These are phyloP conservation scores for Tetragonia tetragonoides DNA, from an alignment of 148 eudicot species.

Conservation along the genomic window DNA sequence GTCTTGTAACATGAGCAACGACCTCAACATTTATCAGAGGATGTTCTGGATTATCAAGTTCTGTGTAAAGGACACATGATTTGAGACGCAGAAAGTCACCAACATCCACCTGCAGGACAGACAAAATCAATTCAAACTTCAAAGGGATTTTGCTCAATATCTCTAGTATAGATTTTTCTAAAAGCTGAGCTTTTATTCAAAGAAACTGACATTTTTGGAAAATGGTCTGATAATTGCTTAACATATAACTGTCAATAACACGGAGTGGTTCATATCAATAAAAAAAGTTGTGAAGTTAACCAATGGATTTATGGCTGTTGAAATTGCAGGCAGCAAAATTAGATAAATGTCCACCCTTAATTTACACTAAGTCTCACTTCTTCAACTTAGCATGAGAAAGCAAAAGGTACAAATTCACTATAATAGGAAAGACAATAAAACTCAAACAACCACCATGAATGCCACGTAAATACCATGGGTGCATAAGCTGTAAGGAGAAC, in stretches of 20 bases:
- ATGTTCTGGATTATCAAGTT: constrained; percentile 61
- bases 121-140: constrained; percentile 9
- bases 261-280: background rate
- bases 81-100: constrained; percentile 93
- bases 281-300: too few relatives aligned
- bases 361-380: too few relatives aligned
- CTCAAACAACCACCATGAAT: background rate
- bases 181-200: background rate
- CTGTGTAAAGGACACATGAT: constrained; percentile 89
- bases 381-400: background rate
- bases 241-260: background rate
- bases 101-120: constrained; percentile 76
- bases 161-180: background rate
- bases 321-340: too few relatives aligned
- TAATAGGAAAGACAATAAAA: too few relatives aligned
- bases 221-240: background rate
- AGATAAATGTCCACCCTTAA: too few relatives aligned
- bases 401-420: background rate
- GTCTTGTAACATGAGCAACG: constrained; percentile 96
- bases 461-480: background rate
- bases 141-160: background rate
- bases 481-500: background rate
- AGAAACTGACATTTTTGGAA: background rate
- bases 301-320: too few relatives aligned
- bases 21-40: constrained; percentile 91